Percentiles rank a stretch among this genome's conserved stretches.
phyloP scores from a whole-genome alignment of 495 filamentous ascomycete genomes.

The Sporormia fimetaria region DNA sequence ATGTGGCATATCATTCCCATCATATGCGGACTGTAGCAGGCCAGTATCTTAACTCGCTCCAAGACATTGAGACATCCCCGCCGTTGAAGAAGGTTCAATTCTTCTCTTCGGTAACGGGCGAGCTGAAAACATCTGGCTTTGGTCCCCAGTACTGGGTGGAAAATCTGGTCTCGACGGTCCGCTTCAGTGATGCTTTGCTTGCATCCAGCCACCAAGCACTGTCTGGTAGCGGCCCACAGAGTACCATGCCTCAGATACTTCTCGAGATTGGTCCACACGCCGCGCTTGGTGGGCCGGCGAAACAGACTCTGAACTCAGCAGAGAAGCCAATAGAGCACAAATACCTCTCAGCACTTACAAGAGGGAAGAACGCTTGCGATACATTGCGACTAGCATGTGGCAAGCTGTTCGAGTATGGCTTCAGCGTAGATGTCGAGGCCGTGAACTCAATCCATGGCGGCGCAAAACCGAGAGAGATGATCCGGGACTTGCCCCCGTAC shows the following conservation, averaged over 20 bases:
- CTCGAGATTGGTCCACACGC: conserved; percentile 13
- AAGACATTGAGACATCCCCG: not conserved
- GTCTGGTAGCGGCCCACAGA: not conserved
- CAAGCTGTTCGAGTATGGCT: not conserved
- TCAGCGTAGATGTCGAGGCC: not conserved
- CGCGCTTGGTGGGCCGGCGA: conserved; percentile 4
- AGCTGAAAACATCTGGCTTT: conserved; percentile 15
- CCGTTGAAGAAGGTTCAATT: conserved; percentile 14
- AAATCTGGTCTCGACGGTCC: conserved; percentile 26
- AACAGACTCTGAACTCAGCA: not conserved
- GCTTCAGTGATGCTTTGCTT: conserved; percentile 41
- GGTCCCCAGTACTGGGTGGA: conserved; percentile 13
- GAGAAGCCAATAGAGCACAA: not conserved
- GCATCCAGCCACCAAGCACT: not conserved
- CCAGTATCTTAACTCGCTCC: conserved; percentile 17
- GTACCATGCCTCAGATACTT: not conserved
- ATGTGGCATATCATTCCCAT: conserved; percentile 32
- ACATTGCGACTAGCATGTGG: not conserved
- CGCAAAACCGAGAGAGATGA: too few relatives aligned
- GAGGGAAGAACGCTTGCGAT: not conserved
- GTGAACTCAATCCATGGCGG: not conserved
- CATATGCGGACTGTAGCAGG: conserved; percentile 26
- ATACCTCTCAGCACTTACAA: conserved; percentile 1
- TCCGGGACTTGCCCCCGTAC: conserved; percentile 11
- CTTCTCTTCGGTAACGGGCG: conserved; percentile 18